phyloP scores from a whole-genome alignment of 2,329 filamentous ascomycete genomes.

The Xylaria sp. region DNA sequence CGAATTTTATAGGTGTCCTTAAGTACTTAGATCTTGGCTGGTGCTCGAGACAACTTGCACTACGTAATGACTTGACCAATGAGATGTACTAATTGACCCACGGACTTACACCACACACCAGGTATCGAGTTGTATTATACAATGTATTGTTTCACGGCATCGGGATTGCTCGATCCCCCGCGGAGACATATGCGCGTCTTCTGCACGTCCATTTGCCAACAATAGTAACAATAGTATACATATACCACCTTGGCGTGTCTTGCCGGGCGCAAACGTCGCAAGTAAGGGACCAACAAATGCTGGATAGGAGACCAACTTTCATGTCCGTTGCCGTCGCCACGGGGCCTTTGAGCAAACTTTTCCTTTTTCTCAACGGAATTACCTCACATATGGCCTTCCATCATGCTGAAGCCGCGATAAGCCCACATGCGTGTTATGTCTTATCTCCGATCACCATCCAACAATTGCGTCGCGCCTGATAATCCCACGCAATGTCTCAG shows the following conservation, averaged over 20 bases:
- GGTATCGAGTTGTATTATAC: background rate
- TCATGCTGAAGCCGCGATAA: background rate
- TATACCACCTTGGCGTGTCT: conserved; percentile 21
- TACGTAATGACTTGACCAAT: conserved; percentile 8
- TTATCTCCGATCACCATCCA: background rate
- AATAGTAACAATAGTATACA: too few relatives aligned
- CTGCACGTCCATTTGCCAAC: conserved; percentile 12
- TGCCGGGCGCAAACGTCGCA: conserved; percentile 8
- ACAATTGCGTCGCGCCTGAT: background rate
- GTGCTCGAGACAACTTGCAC: background rate
- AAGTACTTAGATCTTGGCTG: background rate
- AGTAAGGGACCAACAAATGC: conserved; percentile 21
- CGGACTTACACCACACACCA: conserved; percentile 8
- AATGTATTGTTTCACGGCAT: conserved; percentile 14
- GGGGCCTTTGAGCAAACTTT: background rate
- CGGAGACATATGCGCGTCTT: background rate
- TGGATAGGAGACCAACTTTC: background rate
- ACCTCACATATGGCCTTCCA: background rate
- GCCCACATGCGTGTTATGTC: background rate
- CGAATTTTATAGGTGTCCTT: background rate
- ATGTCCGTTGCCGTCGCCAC: background rate
- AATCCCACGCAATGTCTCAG: conserved; percentile 37
- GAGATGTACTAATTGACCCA: conserved; percentile 22
- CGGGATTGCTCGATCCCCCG: background rate
- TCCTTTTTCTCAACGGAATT: background rate